Evolutionary conservation across 352 stramenopile genomes (phyloP), one percentile per base, ranked within the genome.

Genomic region (Albugo laibachii): DNA sequence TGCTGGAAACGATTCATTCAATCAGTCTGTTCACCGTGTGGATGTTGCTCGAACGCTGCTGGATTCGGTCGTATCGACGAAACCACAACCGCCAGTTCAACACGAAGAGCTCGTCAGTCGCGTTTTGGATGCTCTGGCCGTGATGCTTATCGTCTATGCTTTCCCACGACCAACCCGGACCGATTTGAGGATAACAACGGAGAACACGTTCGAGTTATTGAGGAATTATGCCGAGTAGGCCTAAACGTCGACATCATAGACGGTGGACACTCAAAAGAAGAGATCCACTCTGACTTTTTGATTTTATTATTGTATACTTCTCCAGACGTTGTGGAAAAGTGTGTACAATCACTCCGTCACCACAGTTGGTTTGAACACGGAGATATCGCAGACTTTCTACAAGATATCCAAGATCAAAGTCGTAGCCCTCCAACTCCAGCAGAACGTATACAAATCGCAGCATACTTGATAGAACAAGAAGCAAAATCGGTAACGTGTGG

Each of bases 201-300:
- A 46, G 72, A 87, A 47, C 77, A 91, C 41, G 70, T 72, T 1
- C 59, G 75, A 15, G 82, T 91, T 16, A 71, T 91, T 2, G 75
- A 79, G 45, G 76, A 81, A 36, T 52, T 91, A 1, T 83, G 70
- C 34, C 65, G 55, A 1, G 66, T 87, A 58, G 77, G 77, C 0
- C 36, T 91, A 0, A 47, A 78, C 2, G 74, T 91, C 37, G 77
- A 91, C 49, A 84, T 91, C 35, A 84, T 91, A 43, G 77, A 87
- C 50, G 77, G 74, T 20, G 75, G 74, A 16, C 66, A 91, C 47
- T 79, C 72, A 14, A 81, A 80, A 20, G 38, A 43, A 8, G 73
- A 88, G 47, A 85, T 88, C 66, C 78, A 83, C 50, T 76, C 73
- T 0, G 73, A 75, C 31, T 91, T 70, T 38, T 64, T 87, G 20